Evolutionary conservation across 129 eudicot species (phyloP), one percentile per base, ranked within the genome.

Genomic region (Artemisia annua): DNA sequence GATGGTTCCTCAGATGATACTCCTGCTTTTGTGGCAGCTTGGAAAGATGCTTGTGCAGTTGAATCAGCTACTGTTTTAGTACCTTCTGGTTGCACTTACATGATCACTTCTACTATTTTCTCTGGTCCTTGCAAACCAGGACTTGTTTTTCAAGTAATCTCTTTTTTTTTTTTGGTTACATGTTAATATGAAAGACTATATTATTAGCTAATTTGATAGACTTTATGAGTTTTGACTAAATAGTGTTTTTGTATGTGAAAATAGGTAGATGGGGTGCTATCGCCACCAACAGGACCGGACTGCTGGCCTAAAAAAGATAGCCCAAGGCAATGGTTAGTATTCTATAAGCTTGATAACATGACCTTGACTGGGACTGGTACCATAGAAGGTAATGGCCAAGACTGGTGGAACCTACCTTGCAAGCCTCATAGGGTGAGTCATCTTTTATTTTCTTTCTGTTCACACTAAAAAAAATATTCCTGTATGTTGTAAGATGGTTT

Each of bases 321-420:
- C 72, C 52, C 46, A 50, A 83, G 70, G 87, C 99, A 95, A 75
- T 95, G 99, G 97, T 70, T 95, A 11, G 99, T 95, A 46, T 95
- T 95, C 56, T 95, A 90, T 72, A 68, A 74, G 44, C 87, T 95
- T 5, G 79, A 95, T 73, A 75, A 75, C 20, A 76, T 95, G 86
- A 95, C 84, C 51, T 66, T 95, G 19, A 88, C 87, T 2, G 99
- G 97, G 35, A 85, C 80, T 3, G 99, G 99, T 10, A 88, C 91
- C 24, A 85, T 95, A 67, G 97, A 95, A 78, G 99, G 99, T 70
- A 86, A 85, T 70, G 97, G 99, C 16, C 79, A 90, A 13, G 71
- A 88, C 39, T 95, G 99, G 99, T 95, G 99, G 99, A 89, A 90
- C 3, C 99, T 95, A 48, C 99, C 99, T 39, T 95, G 99, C 87